phyloP scores from a whole-genome alignment of 768 basidiomycete genomes.

The Pisolithus tinctorius region DNA sequence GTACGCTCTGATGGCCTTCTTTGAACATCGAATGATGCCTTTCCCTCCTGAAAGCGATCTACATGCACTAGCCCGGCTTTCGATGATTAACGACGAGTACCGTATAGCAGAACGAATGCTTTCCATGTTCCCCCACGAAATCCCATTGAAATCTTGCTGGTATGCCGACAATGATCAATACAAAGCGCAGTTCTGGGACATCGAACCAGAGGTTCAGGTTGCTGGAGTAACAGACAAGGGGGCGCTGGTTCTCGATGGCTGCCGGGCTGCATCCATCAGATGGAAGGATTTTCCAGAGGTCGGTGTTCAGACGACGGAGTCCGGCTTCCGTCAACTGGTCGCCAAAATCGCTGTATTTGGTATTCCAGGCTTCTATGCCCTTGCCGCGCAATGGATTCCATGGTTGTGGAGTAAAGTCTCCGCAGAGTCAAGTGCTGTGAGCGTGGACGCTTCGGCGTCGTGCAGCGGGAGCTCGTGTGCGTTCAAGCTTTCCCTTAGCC shows the following conservation, averaged over 20 bases:
- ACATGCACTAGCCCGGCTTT: conserved; percentile 12
- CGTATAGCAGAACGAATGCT: conserved; percentile 19
- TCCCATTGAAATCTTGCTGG: conserved; percentile 6
- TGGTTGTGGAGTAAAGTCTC: too few relatives aligned
- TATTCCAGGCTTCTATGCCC: conserved; percentile 4
- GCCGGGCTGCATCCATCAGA: conserved; percentile 3
- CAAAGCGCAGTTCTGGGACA: conserved; percentile 11
- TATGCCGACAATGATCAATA: conserved; percentile 14
- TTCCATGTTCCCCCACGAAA: conserved; percentile 9
- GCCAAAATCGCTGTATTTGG: conserved; percentile 4
- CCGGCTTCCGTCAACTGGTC: conserved; percentile 2
- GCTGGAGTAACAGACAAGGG: conserved; percentile 3
- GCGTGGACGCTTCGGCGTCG: too few relatives aligned
- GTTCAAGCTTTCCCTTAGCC: background rate
- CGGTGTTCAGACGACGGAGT: conserved; percentile 6
- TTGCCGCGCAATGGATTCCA: background rate
- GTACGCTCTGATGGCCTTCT: conserved; percentile 18
- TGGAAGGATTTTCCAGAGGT: conserved; percentile 9
- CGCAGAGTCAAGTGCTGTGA: too few relatives aligned
- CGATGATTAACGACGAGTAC: conserved; percentile 18
- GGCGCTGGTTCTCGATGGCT: conserved; percentile 6
- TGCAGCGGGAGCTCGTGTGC: too few relatives aligned
- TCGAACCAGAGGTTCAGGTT: conserved; percentile 4
- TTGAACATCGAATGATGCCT: conserved; percentile 14
- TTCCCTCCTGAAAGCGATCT: conserved; percentile 9